These are phyloP conservation scores for Xylariaceae sp. DNA, from an alignment of 2,329 filamentous ascomycete genomes.

Conservation along the genomic window DNA sequence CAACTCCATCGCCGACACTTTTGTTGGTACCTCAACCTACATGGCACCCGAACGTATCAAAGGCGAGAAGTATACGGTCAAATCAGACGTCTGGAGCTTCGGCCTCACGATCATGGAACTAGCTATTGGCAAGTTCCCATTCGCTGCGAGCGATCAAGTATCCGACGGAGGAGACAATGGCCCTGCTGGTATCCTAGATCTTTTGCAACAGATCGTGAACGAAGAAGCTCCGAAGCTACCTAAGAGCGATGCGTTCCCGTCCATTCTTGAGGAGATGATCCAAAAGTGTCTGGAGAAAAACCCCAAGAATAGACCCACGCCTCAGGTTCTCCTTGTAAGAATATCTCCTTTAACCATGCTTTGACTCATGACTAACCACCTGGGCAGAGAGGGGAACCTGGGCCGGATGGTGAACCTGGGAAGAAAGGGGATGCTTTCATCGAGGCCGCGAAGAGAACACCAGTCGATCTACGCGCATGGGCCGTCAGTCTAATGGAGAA, in stretches of 20 bases:
- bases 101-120: constrained; percentile 94
- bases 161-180: constrained; percentile 72
- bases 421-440: constrained; percentile 92
- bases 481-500: constrained; percentile 89
- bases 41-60: constrained; percentile 99
- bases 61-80: constrained; percentile 94
- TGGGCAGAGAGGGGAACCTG: no score
- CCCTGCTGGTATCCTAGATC: constrained; percentile 90
- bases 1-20: constrained; percentile 96
- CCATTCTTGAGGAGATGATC: constrained; percentile 93
- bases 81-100: constrained; percentile 98
- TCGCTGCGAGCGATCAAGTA: constrained; percentile 68
- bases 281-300: constrained; percentile 92
- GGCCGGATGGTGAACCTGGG: no score
- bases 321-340: constrained; percentile 81
- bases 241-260: constrained; percentile 95
- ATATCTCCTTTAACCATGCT: constrained; percentile 36
- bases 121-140: constrained; percentile 95
- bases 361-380: no score
- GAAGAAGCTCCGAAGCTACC: constrained; percentile 90
- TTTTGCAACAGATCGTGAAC: constrained; percentile 95
- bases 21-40: constrained; percentile 97
- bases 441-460: constrained; percentile 92
- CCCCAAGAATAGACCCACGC: constrained; percentile 83
- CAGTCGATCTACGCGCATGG: constrained; percentile 91